Conservation (phyloP, 2,329 filamentous ascomycete species). For the Knoxdaviesia proteae region DNA sequence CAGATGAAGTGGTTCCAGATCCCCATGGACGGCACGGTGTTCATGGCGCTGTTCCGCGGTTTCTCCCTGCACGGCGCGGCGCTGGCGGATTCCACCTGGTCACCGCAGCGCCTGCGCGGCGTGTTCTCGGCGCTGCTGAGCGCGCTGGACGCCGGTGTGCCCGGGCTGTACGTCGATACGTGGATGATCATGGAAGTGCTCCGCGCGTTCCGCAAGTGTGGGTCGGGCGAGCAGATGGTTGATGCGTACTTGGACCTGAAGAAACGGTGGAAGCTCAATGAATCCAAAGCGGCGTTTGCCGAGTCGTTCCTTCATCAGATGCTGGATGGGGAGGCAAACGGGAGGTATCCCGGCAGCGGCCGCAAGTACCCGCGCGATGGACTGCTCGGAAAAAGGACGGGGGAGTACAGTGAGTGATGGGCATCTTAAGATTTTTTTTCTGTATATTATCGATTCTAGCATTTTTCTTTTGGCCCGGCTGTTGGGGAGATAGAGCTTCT, state of each 20-base stretch:
- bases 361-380: no score
- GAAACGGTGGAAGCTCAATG: conserved; percentile 23
- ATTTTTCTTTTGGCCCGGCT: no score
- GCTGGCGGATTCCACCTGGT: conserved; percentile 41
- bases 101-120: conserved; percentile 39
- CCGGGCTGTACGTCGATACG: conserved; percentile 28
- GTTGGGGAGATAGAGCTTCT: no score
- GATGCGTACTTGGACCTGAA: conserved; percentile 30
- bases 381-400: not conserved
- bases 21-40: conserved; percentile 54
- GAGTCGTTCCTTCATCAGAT: conserved; percentile 15
- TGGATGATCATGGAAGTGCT: conserved; percentile 43
- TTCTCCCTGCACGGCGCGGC: conserved; percentile 42
- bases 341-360: no score
- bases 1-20: conserved; percentile 60
- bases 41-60: conserved; percentile 62
- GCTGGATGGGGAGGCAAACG: not conserved
- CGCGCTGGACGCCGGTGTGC: conserved; percentile 24
- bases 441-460: no score
- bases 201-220: conserved; percentile 41
- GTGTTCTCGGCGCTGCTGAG: conserved; percentile 45
- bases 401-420: not conserved
- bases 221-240: conserved; percentile 27
- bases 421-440: no score
- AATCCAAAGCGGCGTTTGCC: conserved; percentile 26